A percentile compares a stretch with the other conserved stretches of the same genome.
Conservation (phyloP, 768 basidiomycete species). For the Auricularia auricula-judae region DNA sequence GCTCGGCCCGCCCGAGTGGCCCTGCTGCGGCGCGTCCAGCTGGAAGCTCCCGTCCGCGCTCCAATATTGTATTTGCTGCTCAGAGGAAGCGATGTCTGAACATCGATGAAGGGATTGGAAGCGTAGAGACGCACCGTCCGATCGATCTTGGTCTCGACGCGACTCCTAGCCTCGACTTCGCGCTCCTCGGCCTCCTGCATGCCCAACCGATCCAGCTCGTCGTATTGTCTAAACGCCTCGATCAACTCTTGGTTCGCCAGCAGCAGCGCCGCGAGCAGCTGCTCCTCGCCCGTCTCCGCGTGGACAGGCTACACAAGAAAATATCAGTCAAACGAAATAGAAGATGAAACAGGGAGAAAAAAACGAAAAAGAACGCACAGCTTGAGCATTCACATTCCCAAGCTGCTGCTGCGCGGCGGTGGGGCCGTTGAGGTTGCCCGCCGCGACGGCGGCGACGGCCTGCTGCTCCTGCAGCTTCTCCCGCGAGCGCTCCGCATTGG, state of each 20-base stretch:
- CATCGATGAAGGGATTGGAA: neutral
- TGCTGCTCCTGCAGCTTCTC: slow-evolving; percentile 12
- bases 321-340: neutral
- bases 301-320: neutral
- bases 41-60: slow-evolving; percentile 13
- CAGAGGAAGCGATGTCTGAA: neutral
- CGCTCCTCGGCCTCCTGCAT: slow-evolving; percentile 40
- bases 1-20: slow-evolving; percentile 2
- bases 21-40: slow-evolving; percentile 1
- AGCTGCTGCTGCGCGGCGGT: neutral
- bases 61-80: slow-evolving; percentile 13
- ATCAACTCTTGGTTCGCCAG: slow-evolving; percentile 62
- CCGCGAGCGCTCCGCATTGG: slow-evolving; percentile 66
- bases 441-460: neutral
- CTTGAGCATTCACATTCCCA: neutral
- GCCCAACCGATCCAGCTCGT: slow-evolving; percentile 64
- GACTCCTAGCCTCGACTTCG: slow-evolving; percentile 58
- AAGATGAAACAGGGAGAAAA: neutral
- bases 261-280: slow-evolving; percentile 60
- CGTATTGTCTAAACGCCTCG: slow-evolving; percentile 59
- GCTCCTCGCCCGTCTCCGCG: slow-evolving; percentile 59
- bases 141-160: slow-evolving; percentile 55
- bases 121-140: slow-evolving; percentile 38
- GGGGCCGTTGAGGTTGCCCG: neutral
- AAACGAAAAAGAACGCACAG: neutral